Base-by-base conservation (phyloP, 2,329 filamentous ascomycete genomes). In the Camillea tinctor region DNA sequence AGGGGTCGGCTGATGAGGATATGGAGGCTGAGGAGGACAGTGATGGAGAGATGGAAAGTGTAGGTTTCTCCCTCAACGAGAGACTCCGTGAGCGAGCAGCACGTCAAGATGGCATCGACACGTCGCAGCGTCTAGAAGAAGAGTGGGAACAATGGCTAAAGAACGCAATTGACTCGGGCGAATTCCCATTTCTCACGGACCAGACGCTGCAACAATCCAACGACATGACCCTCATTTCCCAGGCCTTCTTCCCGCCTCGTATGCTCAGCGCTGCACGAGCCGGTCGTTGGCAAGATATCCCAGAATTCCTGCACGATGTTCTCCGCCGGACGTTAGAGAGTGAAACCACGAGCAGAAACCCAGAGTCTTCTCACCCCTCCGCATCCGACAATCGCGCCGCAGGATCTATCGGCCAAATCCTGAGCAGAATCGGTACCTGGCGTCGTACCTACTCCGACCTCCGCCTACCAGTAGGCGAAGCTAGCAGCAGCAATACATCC, bases 131-230 rank as follows among this genome's bases (percentile, higher is more conserved):
- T 23, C 80, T 91, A 65, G 88, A 91, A 69, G 87, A 89, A 63
- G 87, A 88, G 67, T 91, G 87, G 87, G 88, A 91, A 73, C 87
- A 89, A 72, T 91, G 88, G 84, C 77, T 91, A 61, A 91, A 91
- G 74, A 86, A 88, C 68, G 87, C 84, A 50, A 83, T 88, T 54
- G 88, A 91, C 69, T 80, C 83, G 5, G 88, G 87, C 60, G 78
- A 83, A 58, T 74, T 87, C 44, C 76, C 80, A 19, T 77, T 79
- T 54, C 70, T 83, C 23, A 75, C 78, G 4, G 77, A 80, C 52
- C 77, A 80, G 56, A 77, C 79, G 60, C 65, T 72, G 55, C 65
- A 72, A 56, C 72, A 74, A 63, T 67, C 66, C 56, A 71, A 65
- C 67, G 74, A 73, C 67, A 71, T 73, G 70, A 75, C 67, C 71